These are phyloP conservation scores for Fusarium secorum DNA, from an alignment of 2,329 filamentous ascomycete genomes.

Conservation along the genomic window DNA sequence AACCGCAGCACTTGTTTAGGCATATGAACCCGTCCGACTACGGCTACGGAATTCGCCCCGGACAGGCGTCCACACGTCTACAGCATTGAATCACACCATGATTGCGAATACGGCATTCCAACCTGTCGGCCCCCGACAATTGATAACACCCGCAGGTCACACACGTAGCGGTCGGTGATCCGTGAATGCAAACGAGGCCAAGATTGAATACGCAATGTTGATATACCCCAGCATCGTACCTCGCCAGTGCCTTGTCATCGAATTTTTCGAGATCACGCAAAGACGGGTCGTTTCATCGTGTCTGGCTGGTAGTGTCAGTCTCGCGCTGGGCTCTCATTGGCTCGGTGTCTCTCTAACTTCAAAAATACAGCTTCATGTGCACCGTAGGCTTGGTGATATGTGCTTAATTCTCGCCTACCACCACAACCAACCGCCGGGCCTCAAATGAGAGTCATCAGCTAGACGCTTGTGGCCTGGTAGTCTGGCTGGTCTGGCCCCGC, in stretches of 20 bases:
- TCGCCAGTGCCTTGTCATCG: constrained; percentile 1
- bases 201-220: background rate
- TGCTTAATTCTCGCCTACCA: constrained; percentile 25
- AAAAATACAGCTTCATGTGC: constrained; percentile 15
- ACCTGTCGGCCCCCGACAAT: constrained; percentile 14
- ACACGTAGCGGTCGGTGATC: constrained; percentile 5
- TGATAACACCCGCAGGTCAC: constrained; percentile 12
- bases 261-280: background rate
- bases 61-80: constrained; percentile 28
- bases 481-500: background rate
- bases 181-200: constrained; percentile 3
- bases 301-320: constrained; percentile 11
- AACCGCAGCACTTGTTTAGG: constrained; percentile 19
- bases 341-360: constrained; percentile 10
- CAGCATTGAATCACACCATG: constrained; percentile 31
- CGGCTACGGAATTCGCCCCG: constrained; percentile 27
- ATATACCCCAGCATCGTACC: background rate
- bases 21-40: constrained; percentile 21
- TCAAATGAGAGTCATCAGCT: constrained; percentile 1
- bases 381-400: constrained; percentile 13
- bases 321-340: constrained; percentile 15
- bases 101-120: constrained; percentile 18
- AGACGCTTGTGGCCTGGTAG: constrained; percentile 5
- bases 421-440: constrained; percentile 19
- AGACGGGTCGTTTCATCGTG: constrained; percentile 24